phyloP scores from a whole-genome alignment of 176 grass and related monocot genomes.

The Oryza coarctata region DNA sequence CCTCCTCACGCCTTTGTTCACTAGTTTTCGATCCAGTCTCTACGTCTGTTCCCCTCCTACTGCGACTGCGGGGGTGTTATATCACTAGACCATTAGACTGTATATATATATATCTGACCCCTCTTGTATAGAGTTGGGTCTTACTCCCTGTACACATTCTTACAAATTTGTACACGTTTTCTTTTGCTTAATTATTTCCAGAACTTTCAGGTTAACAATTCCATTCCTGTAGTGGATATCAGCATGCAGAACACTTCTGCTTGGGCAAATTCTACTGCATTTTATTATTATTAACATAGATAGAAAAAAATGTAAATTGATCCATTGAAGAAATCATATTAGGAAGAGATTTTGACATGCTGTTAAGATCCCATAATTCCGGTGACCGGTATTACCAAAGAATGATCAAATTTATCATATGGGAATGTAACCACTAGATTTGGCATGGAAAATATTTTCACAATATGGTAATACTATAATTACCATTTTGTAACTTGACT shows the following conservation, averaged over 20 bases:
- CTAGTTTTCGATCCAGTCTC: no score
- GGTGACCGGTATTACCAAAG: background rate
- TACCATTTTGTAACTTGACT: background rate
- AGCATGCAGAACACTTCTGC: constrained; percentile 25
- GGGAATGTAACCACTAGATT: background rate
- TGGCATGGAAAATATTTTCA: background rate
- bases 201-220: constrained; percentile 37
- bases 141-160: no score
- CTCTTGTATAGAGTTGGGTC: no score
- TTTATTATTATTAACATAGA: constrained; percentile 18
- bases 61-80: no score
- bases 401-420: background rate
- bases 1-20: no score
- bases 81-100: no score
- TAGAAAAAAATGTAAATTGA: background rate
- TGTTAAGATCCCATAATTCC: background rate
- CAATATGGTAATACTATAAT: background rate
- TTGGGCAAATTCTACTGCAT: constrained; percentile 22
- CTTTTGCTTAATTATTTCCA: constrained; percentile 31
- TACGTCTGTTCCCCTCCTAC: no score
- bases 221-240: constrained; percentile 32
- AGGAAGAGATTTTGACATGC: background rate
- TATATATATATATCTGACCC: no score
- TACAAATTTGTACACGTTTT: constrained; percentile 34
- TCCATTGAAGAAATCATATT: background rate